A percentile compares a stretch with the other conserved stretches of the same genome.
Conservation (phyloP, 176 grass and related monocot genomes). For the Elaeis guineensis region DNA sequence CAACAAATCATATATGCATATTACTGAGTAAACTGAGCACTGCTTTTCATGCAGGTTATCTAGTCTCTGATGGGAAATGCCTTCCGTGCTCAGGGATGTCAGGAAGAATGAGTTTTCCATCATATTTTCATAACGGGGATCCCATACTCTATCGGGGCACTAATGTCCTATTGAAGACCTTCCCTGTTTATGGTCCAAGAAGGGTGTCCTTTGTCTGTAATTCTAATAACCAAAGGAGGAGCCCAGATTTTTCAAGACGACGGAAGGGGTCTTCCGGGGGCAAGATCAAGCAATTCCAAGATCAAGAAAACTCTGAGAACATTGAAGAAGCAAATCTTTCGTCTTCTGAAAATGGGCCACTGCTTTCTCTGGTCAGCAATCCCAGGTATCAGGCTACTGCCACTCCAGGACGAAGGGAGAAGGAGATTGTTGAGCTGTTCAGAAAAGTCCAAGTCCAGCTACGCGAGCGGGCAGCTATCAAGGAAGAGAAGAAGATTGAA, state of each 20-base stretch:
- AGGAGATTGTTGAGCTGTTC: constrained; percentile 68
- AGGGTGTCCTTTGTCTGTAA: constrained; percentile 18
- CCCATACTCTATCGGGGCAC: constrained; percentile 21
- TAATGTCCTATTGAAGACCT: constrained; percentile 26
- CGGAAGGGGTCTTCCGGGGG: constrained; percentile 16
- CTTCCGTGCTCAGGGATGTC: constrained; percentile 30
- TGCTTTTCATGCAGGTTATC: background rate
- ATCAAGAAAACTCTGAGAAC: constrained; percentile 48
- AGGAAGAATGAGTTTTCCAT: constrained; percentile 19
- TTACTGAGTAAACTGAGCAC: no score
- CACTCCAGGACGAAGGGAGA: constrained; percentile 46
- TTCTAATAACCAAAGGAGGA: constrained; percentile 22
- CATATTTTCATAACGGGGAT: constrained; percentile 20
- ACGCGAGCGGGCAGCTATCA: constrained; percentile 25
- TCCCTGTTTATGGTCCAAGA: constrained; percentile 22
- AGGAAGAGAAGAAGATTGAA: constrained; percentile 61
- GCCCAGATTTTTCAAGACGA: constrained; percentile 19
- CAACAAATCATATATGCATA: no score
- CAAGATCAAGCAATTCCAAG: constrained; percentile 45
- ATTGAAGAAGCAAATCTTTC: constrained; percentile 42
- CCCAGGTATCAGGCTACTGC: constrained; percentile 30
- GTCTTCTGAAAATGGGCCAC: constrained; percentile 56
- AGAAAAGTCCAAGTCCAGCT: constrained; percentile 69
- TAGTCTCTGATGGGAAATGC: constrained; percentile 26
- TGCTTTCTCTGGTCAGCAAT: constrained; percentile 37